Evolutionary conservation across 2,329 filamentous ascomycete genomes (phyloP).

Genomic region (Zymoseptoria tritici): DNA sequence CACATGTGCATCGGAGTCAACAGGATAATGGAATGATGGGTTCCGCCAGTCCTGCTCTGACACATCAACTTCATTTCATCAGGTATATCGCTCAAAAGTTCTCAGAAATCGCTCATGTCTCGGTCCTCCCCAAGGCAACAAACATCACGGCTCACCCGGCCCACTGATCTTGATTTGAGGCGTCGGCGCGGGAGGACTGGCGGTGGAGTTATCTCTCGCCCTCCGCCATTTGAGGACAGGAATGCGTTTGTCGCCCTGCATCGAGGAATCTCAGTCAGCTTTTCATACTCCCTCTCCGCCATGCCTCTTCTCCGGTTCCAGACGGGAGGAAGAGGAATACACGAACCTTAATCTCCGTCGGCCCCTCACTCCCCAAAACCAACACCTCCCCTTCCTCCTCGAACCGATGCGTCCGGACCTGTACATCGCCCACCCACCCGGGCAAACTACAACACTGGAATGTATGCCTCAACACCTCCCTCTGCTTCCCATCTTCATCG

Average conservation of each 20-base stretch:
- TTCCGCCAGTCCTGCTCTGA: too few relatives aligned
- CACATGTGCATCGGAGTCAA: too few relatives aligned
- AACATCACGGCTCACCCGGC: conserved; percentile 30
- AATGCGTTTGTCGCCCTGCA: conserved; percentile 31
- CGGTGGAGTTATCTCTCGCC: conserved; percentile 27
- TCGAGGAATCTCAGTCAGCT: background rate
- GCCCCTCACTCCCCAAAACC: conserved; percentile 32
- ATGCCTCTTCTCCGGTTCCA: background rate
- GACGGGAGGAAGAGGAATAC: too few relatives aligned
- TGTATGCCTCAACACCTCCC: conserved; percentile 30
- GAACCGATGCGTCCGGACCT: conserved; percentile 31
- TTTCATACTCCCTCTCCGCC: too few relatives aligned
- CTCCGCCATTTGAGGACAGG: conserved; percentile 32
- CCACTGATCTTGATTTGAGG: conserved; percentile 34
- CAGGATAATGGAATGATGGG: too few relatives aligned
- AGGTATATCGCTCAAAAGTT: too few relatives aligned
- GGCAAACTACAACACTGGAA: conserved; percentile 34
- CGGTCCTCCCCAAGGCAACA: background rate
- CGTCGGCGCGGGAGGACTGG: conserved; percentile 28
- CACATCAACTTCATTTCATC: too few relatives aligned
- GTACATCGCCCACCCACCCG: conserved; percentile 33
- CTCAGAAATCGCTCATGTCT: too few relatives aligned
- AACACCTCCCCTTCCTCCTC: conserved; percentile 34
- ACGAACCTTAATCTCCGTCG: conserved; percentile 32
- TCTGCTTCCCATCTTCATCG: conserved; percentile 22